Percentiles rank a stretch among this genome's conserved stretches.
Evolutionary conservation across 352 stramenopile genomes (phyloP).

Genomic region (Phytophthora litchii): DNA sequence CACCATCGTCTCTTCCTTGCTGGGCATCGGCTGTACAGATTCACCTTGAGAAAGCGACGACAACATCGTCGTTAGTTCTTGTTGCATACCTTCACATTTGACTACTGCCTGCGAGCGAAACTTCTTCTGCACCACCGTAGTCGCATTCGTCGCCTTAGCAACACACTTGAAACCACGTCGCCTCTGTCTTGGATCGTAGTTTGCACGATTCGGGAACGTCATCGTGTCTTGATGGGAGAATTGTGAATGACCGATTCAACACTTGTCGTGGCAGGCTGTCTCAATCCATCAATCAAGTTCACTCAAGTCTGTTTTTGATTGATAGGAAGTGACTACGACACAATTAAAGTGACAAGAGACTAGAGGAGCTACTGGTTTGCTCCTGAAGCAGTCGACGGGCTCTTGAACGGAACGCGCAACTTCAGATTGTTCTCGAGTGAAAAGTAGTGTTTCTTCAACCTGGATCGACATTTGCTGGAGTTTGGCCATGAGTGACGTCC

Average conservation of each 20-base stretch:
- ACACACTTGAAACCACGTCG: conserved; percentile 37
- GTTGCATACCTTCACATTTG: conserved; percentile 17
- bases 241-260: conserved; percentile 18
- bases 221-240: conserved; percentile 31
- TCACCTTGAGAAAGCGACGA: conserved; percentile 19
- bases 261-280: neutral
- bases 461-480: conserved; percentile 32
- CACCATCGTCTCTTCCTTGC: conserved; percentile 21
- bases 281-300: conserved; percentile 4
- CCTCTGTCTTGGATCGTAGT: conserved; percentile 57
- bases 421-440: conserved; percentile 38
- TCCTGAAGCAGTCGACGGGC: conserved; percentile 3
- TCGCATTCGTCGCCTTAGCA: neutral
- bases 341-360: neutral
- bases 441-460: conserved; percentile 36
- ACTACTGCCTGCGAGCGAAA: neutral
- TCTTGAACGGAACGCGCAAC: conserved; percentile 28
- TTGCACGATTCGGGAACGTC: conserved; percentile 66
- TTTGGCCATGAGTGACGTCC: conserved; percentile 27
- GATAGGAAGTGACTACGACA: conserved; percentile 2
- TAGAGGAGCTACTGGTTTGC: conserved; percentile 8
- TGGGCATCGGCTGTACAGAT: conserved; percentile 9
- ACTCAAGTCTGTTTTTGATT: neutral
- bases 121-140: conserved; percentile 1
- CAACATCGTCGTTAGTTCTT: conserved; percentile 37